Conservation (phyloP, 257 asterid species). For the Forsythia suspensa region DNA sequence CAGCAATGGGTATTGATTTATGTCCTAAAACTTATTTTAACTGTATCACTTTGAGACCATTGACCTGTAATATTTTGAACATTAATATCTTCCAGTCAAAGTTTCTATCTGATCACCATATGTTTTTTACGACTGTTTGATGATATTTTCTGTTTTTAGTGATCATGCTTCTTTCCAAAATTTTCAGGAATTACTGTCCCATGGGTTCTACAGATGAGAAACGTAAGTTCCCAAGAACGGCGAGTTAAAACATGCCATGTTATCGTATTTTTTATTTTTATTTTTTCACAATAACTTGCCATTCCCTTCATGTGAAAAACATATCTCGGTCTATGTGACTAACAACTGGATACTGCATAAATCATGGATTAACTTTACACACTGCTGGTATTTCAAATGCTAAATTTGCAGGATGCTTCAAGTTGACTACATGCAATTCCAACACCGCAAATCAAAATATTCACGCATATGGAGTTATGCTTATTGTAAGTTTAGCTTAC, state of each 20-base stretch:
- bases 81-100: background rate
- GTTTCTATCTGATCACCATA: background rate
- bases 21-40: constrained; percentile 13
- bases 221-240: constrained; percentile 38
- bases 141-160: background rate
- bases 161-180: constrained; percentile 21
- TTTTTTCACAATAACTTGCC: background rate
- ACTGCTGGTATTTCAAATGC: background rate
- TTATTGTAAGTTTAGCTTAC: constrained; percentile 56
- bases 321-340: background rate
- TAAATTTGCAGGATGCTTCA: constrained; percentile 61
- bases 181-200: constrained; percentile 69
- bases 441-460: constrained; percentile 67
- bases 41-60: background rate
- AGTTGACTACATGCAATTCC: constrained; percentile 66
- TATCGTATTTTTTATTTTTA: background rate
- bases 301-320: background rate
- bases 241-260: background rate
- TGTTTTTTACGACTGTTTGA: background rate
- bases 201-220: constrained; percentile 59
- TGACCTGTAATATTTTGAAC: background rate
- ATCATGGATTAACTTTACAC: constrained; percentile 3
- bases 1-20: constrained; percentile 65
- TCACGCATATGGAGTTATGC: constrained; percentile 80
- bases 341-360: background rate